Evolutionary conservation across 345 rosid genomes (phyloP).

Genomic region (Syzygium jambos): DNA sequence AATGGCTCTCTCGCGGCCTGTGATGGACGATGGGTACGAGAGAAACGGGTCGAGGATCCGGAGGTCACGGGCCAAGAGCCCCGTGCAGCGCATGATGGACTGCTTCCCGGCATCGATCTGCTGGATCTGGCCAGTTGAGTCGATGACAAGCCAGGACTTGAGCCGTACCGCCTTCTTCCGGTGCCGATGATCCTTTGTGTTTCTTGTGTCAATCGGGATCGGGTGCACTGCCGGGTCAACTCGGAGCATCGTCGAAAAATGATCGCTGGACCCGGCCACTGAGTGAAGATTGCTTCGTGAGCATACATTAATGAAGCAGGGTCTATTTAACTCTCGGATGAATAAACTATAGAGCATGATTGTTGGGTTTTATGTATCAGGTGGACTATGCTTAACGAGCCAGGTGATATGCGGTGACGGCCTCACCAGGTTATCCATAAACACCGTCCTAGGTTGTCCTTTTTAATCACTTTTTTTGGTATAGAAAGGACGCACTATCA

Average conservation of each 20-base stretch:
- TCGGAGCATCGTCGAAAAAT: not conserved
- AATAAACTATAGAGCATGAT: not conserved
- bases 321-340: not conserved
- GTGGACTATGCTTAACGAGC: not conserved
- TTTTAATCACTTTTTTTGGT: not conserved
- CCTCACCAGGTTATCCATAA: not conserved
- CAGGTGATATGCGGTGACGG: not conserved
- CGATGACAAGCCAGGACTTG: not conserved
- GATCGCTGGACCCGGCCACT: not conserved
- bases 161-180: not conserved
- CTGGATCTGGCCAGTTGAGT: not conserved
- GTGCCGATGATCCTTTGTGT: not conserved
- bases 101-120: not conserved
- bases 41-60: not conserved
- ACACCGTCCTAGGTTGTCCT: not conserved
- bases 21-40: not conserved
- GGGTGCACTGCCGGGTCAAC: not conserved
- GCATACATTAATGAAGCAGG: not conserved
- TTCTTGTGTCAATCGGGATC: accelerated
- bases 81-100: not conserved
- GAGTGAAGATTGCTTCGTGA: not conserved
- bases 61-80: not conserved
- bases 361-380: not conserved
- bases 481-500: not conserved
- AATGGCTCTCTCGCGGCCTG: not conserved